These are phyloP conservation scores for Diversispora eburnea DNA, from an alignment of 192 early-diverging fungal species.

Conservation along the genomic window DNA sequence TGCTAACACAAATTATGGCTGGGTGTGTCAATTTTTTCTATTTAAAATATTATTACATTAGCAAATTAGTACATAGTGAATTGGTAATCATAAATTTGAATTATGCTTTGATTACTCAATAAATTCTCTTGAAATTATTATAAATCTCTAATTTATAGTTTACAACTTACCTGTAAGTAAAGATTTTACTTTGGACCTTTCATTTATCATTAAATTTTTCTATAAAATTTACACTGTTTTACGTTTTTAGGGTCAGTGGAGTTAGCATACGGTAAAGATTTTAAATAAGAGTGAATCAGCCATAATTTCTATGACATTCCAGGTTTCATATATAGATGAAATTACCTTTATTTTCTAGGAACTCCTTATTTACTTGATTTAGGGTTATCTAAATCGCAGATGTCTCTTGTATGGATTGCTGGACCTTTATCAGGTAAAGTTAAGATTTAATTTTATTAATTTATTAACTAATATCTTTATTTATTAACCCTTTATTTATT, in stretches of 20 bases:
- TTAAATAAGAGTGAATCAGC: neutral
- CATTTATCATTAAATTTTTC: neutral
- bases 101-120: neutral
- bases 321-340: neutral
- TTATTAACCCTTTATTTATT: constrained; percentile 4
- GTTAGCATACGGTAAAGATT: constrained; percentile 59
- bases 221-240: constrained; percentile 7
- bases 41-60: neutral
- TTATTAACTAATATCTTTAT: too few relatives aligned
- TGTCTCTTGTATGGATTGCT: constrained; percentile 93
- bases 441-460: neutral
- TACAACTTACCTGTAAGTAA: constrained; percentile 66
- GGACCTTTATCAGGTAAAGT: constrained; percentile 73
- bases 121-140: neutral
- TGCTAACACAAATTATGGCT: constrained; percentile 40
- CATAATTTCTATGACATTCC: neutral
- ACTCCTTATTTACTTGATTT: constrained; percentile 84
- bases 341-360: constrained; percentile 36
- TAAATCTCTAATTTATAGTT: constrained; percentile 24
- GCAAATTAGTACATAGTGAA: neutral
- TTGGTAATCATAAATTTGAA: neutral
- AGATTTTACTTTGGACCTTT: constrained; percentile 14
- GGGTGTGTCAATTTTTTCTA: constrained; percentile 9
- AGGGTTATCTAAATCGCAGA: constrained; percentile 73
- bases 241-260: constrained; percentile 64